Evolutionary conservation across 1,139 yeast species (phyloP), one percentile per base, ranked within the genome.

Genomic region (Yamadazyma atlantica): DNA sequence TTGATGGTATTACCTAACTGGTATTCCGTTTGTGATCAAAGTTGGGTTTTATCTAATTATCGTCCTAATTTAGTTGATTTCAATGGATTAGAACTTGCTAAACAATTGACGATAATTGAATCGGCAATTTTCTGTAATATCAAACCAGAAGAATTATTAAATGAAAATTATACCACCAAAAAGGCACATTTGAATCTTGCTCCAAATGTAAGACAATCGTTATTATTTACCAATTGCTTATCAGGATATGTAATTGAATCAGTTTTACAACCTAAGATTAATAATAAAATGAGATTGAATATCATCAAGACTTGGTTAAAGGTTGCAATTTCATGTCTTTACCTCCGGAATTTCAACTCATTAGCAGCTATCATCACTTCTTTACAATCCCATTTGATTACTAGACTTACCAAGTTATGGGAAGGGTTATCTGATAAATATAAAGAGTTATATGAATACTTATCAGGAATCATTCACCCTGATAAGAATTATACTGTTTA

Each of bases 351-450:
- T 57, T 87, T 83, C 66, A 90, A 90, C 58, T 82, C 95, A 0
- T 66, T 88, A 40, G 92, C 96, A n/a, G 86, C 96, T 0, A 85
- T 90, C 37, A 78, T 89, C 57, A 84, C 94, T 0, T 78, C 95
- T 0, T 70, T 90, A 46, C 96, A 89, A 60, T 82, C 88, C 32
- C 92, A 87, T 51, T 74, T 86, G 34, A 72, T 90, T 36, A 78
- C 89, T 3, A 73, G 97, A 51, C 64, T 90, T 40, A 62, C 72
- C 23, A 68, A 64, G 38, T 62, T 87, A 2, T 88, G 96, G 96
- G 60, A 48, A 4, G 80, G 77, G 2, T 59, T 90, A 35, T 72
- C 85, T 0, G 78, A 74, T 3, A 85, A 86, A 51, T 85, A 86
- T 53, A 66, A 64, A 26, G 83, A 78, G 17, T 62, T 85, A 36